A percentile compares a stretch with the other conserved stretches of the same genome.
Conservation (phyloP, 2,329 filamentous ascomycete genomes). For the Colletotrichum orchidophilum region DNA sequence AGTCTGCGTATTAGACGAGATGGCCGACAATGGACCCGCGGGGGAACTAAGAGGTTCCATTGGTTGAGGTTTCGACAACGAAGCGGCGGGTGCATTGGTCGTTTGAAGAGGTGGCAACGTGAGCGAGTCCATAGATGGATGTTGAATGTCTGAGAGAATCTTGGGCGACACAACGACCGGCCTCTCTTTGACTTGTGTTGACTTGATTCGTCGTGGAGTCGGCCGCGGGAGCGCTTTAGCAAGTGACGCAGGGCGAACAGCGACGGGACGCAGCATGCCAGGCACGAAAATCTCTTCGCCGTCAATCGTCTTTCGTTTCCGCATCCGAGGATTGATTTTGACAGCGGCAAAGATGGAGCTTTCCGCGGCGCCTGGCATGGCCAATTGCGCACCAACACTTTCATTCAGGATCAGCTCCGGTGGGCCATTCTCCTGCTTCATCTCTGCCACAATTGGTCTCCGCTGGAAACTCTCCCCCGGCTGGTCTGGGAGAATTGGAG, state of each 20-base stretch:
- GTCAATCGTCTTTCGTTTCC: conserved; percentile 58
- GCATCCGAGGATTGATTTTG: conserved; percentile 56
- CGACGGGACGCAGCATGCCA: not conserved
- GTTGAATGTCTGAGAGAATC: conserved; percentile 21
- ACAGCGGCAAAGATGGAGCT: conserved; percentile 62
- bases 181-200: conserved; percentile 1
- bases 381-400: not conserved
- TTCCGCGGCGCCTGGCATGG: conserved; percentile 8
- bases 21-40: conserved; percentile 12
- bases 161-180: conserved; percentile 3
- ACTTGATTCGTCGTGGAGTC: conserved; percentile 3
- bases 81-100: not conserved
- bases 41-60: conserved; percentile 16
- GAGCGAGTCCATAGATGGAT: conserved; percentile 9
- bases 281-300: conserved; percentile 42
- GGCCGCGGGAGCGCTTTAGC: conserved; percentile 38
- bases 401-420: not conserved
- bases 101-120: conserved; percentile 7
- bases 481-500: not conserved
- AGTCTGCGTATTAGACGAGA: conserved; percentile 14
- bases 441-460: not conserved
- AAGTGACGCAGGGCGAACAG: no score
- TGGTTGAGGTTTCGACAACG: conserved; percentile 3
- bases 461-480: not conserved
- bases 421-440: not conserved